Conservation (phyloP, 2,329 filamentous ascomycete species). For the Elsinoe fawcettii region DNA sequence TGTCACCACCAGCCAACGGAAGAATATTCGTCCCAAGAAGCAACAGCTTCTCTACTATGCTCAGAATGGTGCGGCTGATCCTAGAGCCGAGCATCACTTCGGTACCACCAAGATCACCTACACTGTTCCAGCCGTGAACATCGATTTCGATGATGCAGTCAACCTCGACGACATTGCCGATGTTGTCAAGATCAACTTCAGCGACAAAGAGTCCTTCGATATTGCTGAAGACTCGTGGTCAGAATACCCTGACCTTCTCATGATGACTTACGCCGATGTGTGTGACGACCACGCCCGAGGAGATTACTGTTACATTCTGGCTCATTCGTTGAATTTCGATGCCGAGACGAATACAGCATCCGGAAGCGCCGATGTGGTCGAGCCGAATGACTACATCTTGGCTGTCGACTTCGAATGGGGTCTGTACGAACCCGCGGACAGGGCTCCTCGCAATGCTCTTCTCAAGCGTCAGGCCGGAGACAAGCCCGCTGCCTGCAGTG, state of each 20-base stretch:
- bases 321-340: neutral
- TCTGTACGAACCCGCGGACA: neutral
- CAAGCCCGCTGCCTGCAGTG: neutral
- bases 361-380: neutral
- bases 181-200: neutral
- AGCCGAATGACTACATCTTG: neutral
- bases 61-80: conserved; percentile 1
- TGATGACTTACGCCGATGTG: neutral
- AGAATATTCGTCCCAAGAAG: neutral
- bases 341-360: neutral
- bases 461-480: neutral
- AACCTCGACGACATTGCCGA: neutral
- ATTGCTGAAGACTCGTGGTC: conserved; percentile 2
- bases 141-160: conserved; percentile 8
- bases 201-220: neutral
- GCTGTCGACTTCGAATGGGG: conserved; percentile 1
- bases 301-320: conserved; percentile 13
- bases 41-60: conserved; percentile 8
- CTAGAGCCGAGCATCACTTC: conserved; percentile 5
- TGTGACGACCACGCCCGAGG: neutral
- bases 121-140: conserved; percentile 9
- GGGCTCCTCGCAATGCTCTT: neutral
- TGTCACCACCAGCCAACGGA: neutral
- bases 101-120: conserved; percentile 1
- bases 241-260: neutral